Evolutionary conservation across 352 stramenopile genomes (phyloP), one percentile per base, ranked within the genome.

Genomic region (Peronospora farinosa): DNA sequence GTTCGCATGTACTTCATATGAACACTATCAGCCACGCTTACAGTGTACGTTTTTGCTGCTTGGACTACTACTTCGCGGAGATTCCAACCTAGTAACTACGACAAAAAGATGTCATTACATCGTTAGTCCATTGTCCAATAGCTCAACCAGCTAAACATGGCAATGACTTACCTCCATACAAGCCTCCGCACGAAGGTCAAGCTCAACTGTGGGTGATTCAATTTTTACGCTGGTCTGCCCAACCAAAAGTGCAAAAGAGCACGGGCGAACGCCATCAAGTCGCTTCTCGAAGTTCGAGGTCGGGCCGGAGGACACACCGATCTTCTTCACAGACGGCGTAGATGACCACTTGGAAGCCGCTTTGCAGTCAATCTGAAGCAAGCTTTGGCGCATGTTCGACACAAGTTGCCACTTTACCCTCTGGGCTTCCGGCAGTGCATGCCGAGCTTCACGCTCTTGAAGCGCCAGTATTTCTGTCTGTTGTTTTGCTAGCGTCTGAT

Each of bases 391-490:
- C 54, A 89, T 75, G 25, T 70, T 53, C 19, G 62, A 68, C 25
- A 86, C 66, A 31, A 86, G 48, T 36, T 86, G 74, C 60, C 63
- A 72, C 51, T 81, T 86, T 31, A 89, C 58, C 6, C 78, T 69
- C 38, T 84, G 71, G 12, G 69, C 73, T 56, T 89, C 78, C 16
- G 77, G 73, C 0, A 83, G 49, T 5, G 73, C 67, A 47, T 86
- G 75, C 16, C 78, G 72, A 41, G 75, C 51, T 42, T 89, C 78
- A 5, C 63, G 73, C 40, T 89, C 78, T 57, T 86, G 69, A 16
- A 86, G 60, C 16, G 70, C 63, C 35, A 89, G 47, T 47, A 86
- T 78, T 42, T 86, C 74, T 1, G 73, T 76, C 28, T 86, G 69
- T 48, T 84, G 73, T 12, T 73, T 69, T 9, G 71, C 73, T 19